phyloP scores from a whole-genome alignment of 345 rosid species.

The Bruguiera sexangula region DNA sequence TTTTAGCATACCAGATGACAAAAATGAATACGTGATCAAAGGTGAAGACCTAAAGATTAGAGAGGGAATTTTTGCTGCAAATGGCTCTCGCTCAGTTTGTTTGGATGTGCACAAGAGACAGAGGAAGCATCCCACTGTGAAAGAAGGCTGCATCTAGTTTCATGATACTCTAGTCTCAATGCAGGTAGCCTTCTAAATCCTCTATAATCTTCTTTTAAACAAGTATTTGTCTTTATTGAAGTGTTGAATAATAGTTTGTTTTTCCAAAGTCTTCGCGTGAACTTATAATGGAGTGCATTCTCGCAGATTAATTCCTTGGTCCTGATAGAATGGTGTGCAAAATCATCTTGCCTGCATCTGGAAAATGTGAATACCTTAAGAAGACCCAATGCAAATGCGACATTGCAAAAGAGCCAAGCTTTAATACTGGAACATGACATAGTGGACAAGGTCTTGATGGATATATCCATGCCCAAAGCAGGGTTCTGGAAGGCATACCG shows the following conservation, averaged over 20 bases:
- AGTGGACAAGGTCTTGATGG: conserved; percentile 7
- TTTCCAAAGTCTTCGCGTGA: not conserved
- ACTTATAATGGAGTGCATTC: conserved; percentile 5
- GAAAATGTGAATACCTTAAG: conserved; percentile 4
- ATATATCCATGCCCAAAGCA: not conserved
- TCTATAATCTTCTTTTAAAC: not conserved
- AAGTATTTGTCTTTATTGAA: not conserved
- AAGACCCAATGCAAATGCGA: conserved; percentile 6
- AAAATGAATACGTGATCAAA: conserved; percentile 60
- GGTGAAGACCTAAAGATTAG: conserved; percentile 51
- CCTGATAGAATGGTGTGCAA: conserved; percentile 15
- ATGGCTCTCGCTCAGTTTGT: conserved; percentile 21
- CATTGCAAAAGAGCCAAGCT: conserved; percentile 5
- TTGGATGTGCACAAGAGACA: conserved; percentile 38
- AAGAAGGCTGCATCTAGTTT: conserved; percentile 21
- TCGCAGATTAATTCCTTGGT: not conserved
- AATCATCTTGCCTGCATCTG: conserved; percentile 8
- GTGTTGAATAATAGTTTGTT: not conserved
- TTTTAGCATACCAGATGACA: conserved; percentile 61
- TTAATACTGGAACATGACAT: conserved; percentile 1
- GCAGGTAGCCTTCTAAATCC: conserved; percentile 19
- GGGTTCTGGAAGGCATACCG: conserved; percentile 4
- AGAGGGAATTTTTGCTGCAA: conserved; percentile 22
- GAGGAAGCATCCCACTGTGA: conserved; percentile 36
- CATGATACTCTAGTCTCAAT: conserved; percentile 8